These are phyloP conservation scores for Capsicum chinense DNA, from an alignment of 257 asterid genomes.

Conservation along the genomic window DNA sequence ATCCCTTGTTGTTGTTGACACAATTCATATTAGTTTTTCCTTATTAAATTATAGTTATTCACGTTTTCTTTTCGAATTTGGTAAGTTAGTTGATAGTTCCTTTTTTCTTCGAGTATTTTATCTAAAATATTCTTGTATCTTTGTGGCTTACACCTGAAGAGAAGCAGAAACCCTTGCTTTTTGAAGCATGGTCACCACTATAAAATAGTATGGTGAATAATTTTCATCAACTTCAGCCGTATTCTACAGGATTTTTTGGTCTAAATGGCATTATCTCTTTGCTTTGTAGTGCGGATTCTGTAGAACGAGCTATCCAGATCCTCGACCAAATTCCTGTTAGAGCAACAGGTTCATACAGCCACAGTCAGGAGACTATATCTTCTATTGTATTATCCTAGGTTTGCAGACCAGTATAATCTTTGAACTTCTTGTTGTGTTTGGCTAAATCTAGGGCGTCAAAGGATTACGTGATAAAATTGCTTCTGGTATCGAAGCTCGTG, in stretches of 20 bases:
- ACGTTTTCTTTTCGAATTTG: neutral
- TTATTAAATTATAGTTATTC: neutral
- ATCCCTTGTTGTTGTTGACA: neutral
- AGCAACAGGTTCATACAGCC: conserved; percentile 98
- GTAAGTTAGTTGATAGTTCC: neutral
- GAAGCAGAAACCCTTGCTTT: too few relatives aligned
- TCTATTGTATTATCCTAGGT: conserved; percentile 22
- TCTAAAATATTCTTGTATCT: neutral
- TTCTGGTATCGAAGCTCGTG: conserved; percentile 94
- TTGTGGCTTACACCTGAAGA: too few relatives aligned
- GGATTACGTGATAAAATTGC: conserved; percentile 90
- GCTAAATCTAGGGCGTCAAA: conserved; percentile 72
- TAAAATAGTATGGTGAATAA: neutral
- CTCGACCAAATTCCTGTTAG: conserved; percentile 94
- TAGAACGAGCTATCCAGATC: conserved; percentile 85
- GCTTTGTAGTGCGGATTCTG: conserved; percentile 77
- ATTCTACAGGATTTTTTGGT: neutral
- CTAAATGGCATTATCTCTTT: neutral
- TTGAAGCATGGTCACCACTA: too few relatives aligned
- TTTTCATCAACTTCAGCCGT: neutral
- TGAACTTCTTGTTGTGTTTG: neutral
- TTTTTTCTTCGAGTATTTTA: conserved; percentile 12
- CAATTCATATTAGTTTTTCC: neutral
- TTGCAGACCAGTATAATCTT: neutral
- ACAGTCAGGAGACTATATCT: conserved; percentile 69